Evolutionary conservation across 140 eudicot genomes (phyloP).

Genomic region (Stevia rebaudiana): DNA sequence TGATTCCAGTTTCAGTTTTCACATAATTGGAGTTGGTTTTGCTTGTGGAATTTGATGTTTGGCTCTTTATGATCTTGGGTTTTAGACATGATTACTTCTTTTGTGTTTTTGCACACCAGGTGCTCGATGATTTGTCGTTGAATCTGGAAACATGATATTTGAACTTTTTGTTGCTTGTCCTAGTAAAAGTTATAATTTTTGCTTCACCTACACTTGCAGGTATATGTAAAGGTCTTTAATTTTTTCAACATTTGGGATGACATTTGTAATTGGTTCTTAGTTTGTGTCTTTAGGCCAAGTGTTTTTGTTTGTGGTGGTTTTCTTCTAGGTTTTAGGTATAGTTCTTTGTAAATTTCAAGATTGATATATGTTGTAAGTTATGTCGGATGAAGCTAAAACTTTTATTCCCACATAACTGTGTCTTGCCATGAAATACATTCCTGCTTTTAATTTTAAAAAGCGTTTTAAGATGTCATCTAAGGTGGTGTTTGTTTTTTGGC

Average conservation of each 20-base stretch:
- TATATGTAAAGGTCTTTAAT: background rate
- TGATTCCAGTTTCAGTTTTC: background rate
- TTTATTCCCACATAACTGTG: background rate
- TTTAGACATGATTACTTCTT: background rate
- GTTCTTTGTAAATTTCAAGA: background rate
- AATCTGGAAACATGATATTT: background rate
- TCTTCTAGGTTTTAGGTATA: background rate
- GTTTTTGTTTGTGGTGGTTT: background rate
- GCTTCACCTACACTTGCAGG: background rate
- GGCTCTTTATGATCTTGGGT: conserved; percentile 1
- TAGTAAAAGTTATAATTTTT: background rate
- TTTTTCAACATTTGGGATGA: background rate
- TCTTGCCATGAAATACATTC: background rate
- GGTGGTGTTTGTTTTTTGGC: background rate
- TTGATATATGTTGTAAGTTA: background rate
- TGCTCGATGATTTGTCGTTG: conserved; percentile 14
- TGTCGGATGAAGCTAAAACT: background rate
- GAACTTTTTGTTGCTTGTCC: background rate
- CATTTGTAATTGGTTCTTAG: background rate
- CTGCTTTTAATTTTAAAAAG: background rate
- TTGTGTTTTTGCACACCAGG: background rate
- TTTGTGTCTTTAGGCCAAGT: background rate
- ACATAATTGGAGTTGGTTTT: background rate
- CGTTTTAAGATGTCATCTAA: background rate
- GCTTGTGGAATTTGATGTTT: background rate